Base-by-base conservation (phyloP, 345 rosid species). In the Xanthoceras sorbifolium region DNA sequence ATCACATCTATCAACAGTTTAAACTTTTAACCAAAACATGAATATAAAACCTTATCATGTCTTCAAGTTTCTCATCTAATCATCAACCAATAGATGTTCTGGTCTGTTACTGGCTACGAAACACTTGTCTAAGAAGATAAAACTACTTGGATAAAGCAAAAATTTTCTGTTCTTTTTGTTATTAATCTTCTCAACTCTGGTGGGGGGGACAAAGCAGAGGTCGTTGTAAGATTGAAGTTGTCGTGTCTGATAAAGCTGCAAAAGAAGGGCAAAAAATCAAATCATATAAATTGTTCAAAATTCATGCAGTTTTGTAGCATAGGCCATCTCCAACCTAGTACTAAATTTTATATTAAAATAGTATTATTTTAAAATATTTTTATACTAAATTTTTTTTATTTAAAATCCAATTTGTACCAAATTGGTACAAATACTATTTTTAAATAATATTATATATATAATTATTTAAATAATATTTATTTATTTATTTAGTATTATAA, bases 171-270 rank as follows among this genome's bases (percentile, higher is more conserved):
- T 48, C 7, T 17, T 17, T 48, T 48, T 46, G 55, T 3, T 48
- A 48, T 17, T 3, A 48, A 17, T 48, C 3, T 48, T 48, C n/a
- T 48, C 1, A 46, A 17, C 52, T 25, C 14, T 15, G 44, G 36
- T 17, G 66, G 12, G 62, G 62, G 74, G 64, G 50, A 22, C 64
- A 71, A 34, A 54, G 74, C 50, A 22, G 57, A 5, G 32, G 64
- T 55, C 29, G 48, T 34, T n/a, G 32, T 34, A 55, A 3, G 29
- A 71, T 55, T 54, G 50, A 55, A 31, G 2, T 34, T 50, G 73
- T 50, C 73, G 46, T 42, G 15, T 48, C 61, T 54, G 55, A 50
- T n/a, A 26, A 50, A 26, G 36, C 61, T 69, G 59, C 61, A 28
- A 69, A 48, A 26, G 73, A 15, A n/a, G n/a, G n/a, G n/a, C n/a